Base-by-base conservation (phyloP, 2,329 filamentous ascomycete genomes). In the Hirsutella minnesotensis region DNA sequence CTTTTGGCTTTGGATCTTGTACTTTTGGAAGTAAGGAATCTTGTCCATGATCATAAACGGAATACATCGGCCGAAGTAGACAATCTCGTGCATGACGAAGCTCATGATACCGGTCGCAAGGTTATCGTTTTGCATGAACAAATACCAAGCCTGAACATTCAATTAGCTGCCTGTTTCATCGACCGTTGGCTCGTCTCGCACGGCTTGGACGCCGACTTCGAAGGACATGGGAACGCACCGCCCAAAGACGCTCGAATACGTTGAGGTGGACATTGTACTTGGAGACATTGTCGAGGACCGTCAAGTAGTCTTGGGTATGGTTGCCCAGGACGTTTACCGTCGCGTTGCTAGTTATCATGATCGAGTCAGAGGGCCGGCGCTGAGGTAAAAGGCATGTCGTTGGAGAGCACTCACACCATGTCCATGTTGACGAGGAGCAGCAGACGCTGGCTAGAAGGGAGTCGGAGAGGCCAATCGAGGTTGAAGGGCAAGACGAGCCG, bases 21-120 rank as follows among this genome's bases (percentile, higher is more conserved):
- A 98, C 62, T 82, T 82, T 64, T 86, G 83, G 70, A 96, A 92
- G 56, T 77, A 86, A 16, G 88, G 85, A 46, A 95, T 84, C 53
- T 72, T 70, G 63, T 95, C 90, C 66, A 95, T 86, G 48, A 98
- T 81, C 54, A 96, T 86, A 79, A 86, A 98, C 2, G 92, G 92
- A 46, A 96, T 60, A 56, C 70, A 84, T 52, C 92, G 81, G 54
- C 92, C 92, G 58, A 96, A 98, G 72, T 98, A 98, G 56, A 98
- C 77, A 34, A 79, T 43, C 66, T 98, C 92, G 71, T 98, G 92
- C 78, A 96, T 86, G 53, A 83, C 67, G 64, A 98, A 98, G 56
- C 88, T 95, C 85, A 96, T 83, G 69, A 98, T 92, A 47, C 92
- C 92, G 3, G 92, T 98, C 46, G 92, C 92, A 48, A 98, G 80